Evolutionary conservation across 208 protist genomes (phyloP), one percentile per base, ranked within the genome.

Genomic region (Trypanosoma brucei): DNA sequence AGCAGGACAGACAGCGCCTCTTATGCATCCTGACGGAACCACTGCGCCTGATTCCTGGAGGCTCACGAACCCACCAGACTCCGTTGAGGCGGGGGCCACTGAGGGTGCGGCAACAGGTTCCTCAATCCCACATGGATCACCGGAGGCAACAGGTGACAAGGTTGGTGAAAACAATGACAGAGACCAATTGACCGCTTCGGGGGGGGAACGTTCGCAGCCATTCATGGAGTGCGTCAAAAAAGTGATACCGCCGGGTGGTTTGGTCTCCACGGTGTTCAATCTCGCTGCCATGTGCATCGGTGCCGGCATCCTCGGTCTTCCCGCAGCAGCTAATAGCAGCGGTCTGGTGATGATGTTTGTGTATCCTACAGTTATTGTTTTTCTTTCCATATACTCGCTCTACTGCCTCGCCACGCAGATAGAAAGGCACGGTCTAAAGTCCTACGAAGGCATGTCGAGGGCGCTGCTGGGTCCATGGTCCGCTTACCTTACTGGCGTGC

Each of bases 341-440:
- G 86, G 86, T 52, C 38, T 86, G 13, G 72, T 53, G 5, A 72
- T 84, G 68, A 72, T 68, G 3, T 48, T 62, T n/a, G 34, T 88
- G 13, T 79, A 74, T 44, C 70, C 89, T 9, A 52, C 73, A 11
- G 22, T 88, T 5, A 52, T 78, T 1, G 88, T 81, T 1, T 40
- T 82, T 14, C 91, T 76, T 68, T 83, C 86, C 3, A 48, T 89
- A 22, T 59, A 70, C 13, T 72, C 87, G n/a, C 68, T 93, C 37
- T 73, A 65, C 35, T 49, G 59, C 33, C 66, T 69, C 0, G 54
- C 63, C 49, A 48, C 77, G n/a, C 76, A 64, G 39, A 88, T 75
- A 1, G 71, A 71, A 2, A 22, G 73, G 11, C 54, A 67, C n/a
- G 80, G 70, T 4, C n/a, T 75, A 7, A 50, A 65, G 14, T 81